These are phyloP conservation scores for Carpinus fangiana DNA, from an alignment of 306 rosid genomes.

Conservation along the genomic window DNA sequence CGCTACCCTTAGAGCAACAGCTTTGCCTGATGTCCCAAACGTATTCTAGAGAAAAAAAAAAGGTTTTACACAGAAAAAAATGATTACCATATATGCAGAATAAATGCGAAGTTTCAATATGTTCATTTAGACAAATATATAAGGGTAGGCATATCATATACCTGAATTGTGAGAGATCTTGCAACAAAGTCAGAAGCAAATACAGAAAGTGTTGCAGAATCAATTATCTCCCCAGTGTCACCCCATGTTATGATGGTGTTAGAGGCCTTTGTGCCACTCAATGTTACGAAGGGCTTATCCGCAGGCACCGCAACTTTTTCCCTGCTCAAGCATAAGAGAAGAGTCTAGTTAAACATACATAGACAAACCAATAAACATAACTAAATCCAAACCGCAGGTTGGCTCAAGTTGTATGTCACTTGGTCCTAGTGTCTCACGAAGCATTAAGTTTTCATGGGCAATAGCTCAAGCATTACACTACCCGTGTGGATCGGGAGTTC, in stretches of 20 bases:
- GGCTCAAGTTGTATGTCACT: too few species aligned
- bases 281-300: slow-evolving; percentile 48
- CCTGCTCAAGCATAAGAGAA: background rate
- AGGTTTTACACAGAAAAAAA: too few species aligned
- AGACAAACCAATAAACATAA: background rate
- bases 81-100: too few species aligned
- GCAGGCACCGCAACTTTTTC: slow-evolving; percentile 46
- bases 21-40: slow-evolving; percentile 36
- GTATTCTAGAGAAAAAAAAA: slow-evolving; percentile 31
- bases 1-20: slow-evolving; percentile 53
- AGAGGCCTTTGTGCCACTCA: slow-evolving; percentile 38
- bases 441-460: too few species aligned
- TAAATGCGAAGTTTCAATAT: too few species aligned
- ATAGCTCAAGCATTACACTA: too few species aligned
- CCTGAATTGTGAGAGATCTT: slow-evolving; percentile 54
- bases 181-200: slow-evolving; percentile 51
- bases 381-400: background rate
- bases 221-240: slow-evolving; percentile 32
- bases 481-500: too few species aligned
- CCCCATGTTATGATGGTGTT: slow-evolving; percentile 49
- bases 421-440: too few species aligned
- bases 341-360: background rate
- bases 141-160: slow-evolving; percentile 8
- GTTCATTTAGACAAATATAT: background rate
- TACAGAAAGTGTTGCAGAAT: slow-evolving; percentile 41